phyloP scores from a whole-genome alignment of 345 rosid genomes.

The Xanthoceras sorbifolium region DNA sequence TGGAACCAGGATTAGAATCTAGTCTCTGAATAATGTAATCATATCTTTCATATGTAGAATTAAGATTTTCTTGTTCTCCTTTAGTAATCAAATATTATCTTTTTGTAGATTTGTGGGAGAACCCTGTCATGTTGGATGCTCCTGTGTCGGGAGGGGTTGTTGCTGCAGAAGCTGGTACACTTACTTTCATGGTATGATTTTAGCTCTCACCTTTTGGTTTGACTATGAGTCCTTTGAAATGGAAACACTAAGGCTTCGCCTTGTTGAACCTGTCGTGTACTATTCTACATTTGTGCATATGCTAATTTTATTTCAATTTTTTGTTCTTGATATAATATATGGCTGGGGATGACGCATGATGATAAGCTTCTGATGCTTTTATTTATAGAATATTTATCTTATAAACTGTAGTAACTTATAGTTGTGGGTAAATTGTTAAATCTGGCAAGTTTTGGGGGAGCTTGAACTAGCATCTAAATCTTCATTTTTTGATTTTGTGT shows the following conservation, averaged over 20 bases:
- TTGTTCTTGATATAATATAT: background rate
- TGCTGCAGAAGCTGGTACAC: constrained; percentile 86
- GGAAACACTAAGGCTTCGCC: background rate
- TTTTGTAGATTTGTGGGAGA: constrained; percentile 55
- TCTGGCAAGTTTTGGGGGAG: background rate
- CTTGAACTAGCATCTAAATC: background rate
- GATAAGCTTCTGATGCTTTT: background rate
- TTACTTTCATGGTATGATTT: constrained; percentile 80
- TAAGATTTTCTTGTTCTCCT: constrained; percentile 8
- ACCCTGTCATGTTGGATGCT: constrained; percentile 92
- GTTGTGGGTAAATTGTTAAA: background rate
- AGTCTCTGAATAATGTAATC: background rate
- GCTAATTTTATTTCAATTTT: background rate
- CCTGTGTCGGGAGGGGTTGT: constrained; percentile 97
- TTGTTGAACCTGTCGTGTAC: background rate
- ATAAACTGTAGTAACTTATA: background rate
- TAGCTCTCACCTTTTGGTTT: constrained; percentile 1
- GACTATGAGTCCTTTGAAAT: background rate
- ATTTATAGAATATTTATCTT: background rate
- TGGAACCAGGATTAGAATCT: background rate
- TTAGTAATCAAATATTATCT: constrained; percentile 4
- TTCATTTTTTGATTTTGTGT: background rate
- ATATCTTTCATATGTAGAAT: background rate
- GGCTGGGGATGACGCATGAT: background rate
- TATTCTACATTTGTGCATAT: background rate